Evolutionary conservation across 495 filamentous ascomycete genomes (phyloP), one percentile per base, ranked within the genome.

Genomic region (Daldinia decipiens): DNA sequence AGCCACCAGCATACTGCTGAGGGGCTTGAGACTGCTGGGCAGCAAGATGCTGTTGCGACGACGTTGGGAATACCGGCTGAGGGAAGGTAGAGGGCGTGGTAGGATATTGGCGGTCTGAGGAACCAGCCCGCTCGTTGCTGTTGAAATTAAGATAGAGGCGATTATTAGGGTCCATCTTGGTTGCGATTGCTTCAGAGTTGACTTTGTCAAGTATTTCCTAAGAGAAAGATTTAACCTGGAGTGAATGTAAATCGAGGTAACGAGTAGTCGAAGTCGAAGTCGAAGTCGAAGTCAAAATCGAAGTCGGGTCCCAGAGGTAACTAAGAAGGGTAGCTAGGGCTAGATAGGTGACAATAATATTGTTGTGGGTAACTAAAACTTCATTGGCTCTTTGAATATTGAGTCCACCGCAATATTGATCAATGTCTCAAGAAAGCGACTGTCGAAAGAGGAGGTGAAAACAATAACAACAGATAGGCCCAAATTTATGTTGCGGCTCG

Each of bases 11-110:
- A 38, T 76, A 87, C 34, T 80, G 82, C 54, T 81, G 79, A 60
- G 82, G 81, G 47, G 79, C 65, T 27, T 79, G 78, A n/a, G 73
- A 43, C 47, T 80, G 85, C 54, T 83, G 78, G 59, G 82, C 81
- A 65, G 81, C 78, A 61, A 84, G 84, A 40, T 85, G 85, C 32
- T 84, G 84, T 68, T 78, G 80, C 11, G 74, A 62, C 70, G 76
- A 87, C 84, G 67, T 87, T 55, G 79, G 82, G 79, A 87, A 89
- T 76, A 96, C 89, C 31, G 94, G 93, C 80, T 98, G 94, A 11
- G 94, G 94, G 74, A 98, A 98, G 55, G 94, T 95, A 67, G 94
- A 97, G 60, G 95, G 95, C 17, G 95, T 99, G 52, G 95, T 97
- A 76, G 95, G 96, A 87, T 95, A 99, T 64, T 91, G 89, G 80